Base-by-base conservation (phyloP, 2,329 filamentous ascomycete species). In the Diplodia seriata region DNA sequence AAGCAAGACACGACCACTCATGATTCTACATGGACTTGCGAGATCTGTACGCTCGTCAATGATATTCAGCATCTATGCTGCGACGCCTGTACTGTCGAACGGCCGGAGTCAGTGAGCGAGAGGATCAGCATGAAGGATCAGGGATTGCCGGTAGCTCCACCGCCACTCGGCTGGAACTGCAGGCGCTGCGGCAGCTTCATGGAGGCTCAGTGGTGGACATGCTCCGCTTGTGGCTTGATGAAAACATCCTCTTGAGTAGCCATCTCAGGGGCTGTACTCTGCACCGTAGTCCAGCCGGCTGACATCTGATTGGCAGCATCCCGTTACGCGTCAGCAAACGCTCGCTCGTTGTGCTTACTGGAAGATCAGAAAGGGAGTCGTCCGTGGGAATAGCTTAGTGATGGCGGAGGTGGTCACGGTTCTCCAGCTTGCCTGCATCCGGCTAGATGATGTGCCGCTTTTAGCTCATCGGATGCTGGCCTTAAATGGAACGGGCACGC, bases 131-230 rank as follows among this genome's bases (percentile, higher is more conserved):
- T 33, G 74, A 76, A 57, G 2, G 70, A 71, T 18, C 70, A 74
- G 31, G 69, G 73, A 18, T 70, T 72, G 11, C 70, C 76, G 14
- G 71, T 69, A 31, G 56, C 78, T 33, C 76, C 76, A 75, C 18
- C 83, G 55, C 82, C 84, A 2, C 72, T 88, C 23, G 87, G 86
- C 1, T 90, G 88, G 88, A 79, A 84, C 66, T 90, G 88, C 74
- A 72, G 80, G 63, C 76, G 79, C 6, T 90, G 88, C 69, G 85
- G 86, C 6, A 83, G 84, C 0, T 89, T 87, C 69, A 89, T 89
- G 86, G 87, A 89, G 74, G 83, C 81, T 23, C 78, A 86, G 71
- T 90, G 87, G 86, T 89, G 87, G 87, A 89, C 86, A 4, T 90
- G 87, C 71, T 83, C 84, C 15, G 79, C 80, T 12, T 90, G 87